Evolutionary conservation across 1,139 yeast species (phyloP).

Genomic region (Lodderomyces pseudojiufengensis): DNA sequence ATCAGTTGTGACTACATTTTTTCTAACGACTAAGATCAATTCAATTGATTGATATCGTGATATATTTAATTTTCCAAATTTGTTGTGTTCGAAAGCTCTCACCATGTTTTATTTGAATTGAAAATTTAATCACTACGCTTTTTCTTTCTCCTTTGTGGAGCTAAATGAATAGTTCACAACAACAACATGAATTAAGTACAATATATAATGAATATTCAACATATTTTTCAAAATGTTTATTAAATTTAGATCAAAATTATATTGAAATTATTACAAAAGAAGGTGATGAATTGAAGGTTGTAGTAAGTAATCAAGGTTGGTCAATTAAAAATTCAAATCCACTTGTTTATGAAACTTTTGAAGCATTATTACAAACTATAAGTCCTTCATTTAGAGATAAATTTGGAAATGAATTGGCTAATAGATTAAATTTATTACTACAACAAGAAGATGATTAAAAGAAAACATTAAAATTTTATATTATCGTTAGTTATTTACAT

Average conservation of each 20-base stretch:
- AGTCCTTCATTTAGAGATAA: conserved; percentile 29
- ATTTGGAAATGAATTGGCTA: conserved; percentile 29
- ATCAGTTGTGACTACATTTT: conserved; percentile 53
- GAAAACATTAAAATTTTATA: not conserved
- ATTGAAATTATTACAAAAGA: conserved; percentile 15
- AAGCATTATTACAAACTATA: conserved; percentile 37
- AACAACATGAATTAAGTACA: conserved; percentile 22
- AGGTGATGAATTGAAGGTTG: conserved; percentile 18
- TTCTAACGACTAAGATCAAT: not conserved
- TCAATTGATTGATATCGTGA: too few relatives aligned
- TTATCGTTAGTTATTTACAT: not conserved
- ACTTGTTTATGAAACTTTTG: conserved; percentile 36
- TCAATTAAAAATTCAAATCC: conserved; percentile 5
- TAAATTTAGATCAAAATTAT: conserved; percentile 10
- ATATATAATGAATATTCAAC: conserved; percentile 26
- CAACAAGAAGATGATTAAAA: conserved; percentile 2
- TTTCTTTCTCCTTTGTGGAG: too few relatives aligned
- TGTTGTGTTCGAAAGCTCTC: too few relatives aligned
- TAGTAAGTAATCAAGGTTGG: conserved; percentile 39
- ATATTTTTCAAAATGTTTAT: conserved; percentile 24
- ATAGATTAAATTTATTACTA: conserved; percentile 18
- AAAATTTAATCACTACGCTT: too few relatives aligned
- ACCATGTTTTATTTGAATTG: too few relatives aligned
- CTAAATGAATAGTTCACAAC: conserved; percentile 18
- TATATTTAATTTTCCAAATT: too few relatives aligned